phyloP scores from a whole-genome alignment of 495 filamentous ascomycete genomes.

The Chaetomidium leptoderma region DNA sequence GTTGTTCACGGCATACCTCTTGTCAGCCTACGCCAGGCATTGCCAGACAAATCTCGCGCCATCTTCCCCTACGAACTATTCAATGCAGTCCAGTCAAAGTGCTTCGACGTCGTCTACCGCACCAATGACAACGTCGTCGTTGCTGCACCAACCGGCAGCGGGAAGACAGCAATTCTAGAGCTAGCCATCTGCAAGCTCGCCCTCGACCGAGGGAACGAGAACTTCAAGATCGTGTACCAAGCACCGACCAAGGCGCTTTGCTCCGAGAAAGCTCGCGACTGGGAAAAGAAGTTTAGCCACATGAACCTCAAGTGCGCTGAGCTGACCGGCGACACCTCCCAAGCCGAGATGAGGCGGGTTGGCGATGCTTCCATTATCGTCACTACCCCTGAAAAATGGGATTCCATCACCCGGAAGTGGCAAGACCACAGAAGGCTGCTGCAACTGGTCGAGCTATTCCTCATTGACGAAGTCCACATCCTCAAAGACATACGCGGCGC shows the following conservation, averaged over 20 bases:
- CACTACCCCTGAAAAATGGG: conserved; percentile 98
- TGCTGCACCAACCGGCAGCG: conserved; percentile 87
- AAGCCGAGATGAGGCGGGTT: conserved; percentile 65
- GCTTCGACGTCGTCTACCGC: conserved; percentile 67
- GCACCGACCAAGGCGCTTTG: conserved; percentile 93
- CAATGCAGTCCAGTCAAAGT: conserved; percentile 90
- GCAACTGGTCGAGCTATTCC: conserved; percentile 80
- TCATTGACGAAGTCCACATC: conserved; percentile 97
- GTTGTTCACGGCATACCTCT: conserved; percentile 63
- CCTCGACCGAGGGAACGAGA: conserved; percentile 54
- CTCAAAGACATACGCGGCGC: conserved; percentile 86
- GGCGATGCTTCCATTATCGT: conserved; percentile 86
- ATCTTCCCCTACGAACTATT: conserved; percentile 80
- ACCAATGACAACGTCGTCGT: conserved; percentile 81
- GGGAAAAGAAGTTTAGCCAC: conserved; percentile 76
- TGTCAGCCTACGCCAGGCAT: conserved; percentile 57
- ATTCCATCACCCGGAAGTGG: conserved; percentile 95
- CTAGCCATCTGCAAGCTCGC: conserved; percentile 83
- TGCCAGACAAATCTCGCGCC: conserved; percentile 73
- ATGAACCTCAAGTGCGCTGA: conserved; percentile 76
- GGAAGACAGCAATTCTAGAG: conserved; percentile 89
- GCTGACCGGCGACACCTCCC: conserved; percentile 87
- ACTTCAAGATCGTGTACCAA: conserved; percentile 92
- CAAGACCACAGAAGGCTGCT: conserved; percentile 81
- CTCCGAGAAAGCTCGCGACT: conserved; percentile 74